Percentiles rank a stretch among this genome's conserved stretches.
Conservation (phyloP, 208 protist genomes). For the Leishmania gerbilli region DNA sequence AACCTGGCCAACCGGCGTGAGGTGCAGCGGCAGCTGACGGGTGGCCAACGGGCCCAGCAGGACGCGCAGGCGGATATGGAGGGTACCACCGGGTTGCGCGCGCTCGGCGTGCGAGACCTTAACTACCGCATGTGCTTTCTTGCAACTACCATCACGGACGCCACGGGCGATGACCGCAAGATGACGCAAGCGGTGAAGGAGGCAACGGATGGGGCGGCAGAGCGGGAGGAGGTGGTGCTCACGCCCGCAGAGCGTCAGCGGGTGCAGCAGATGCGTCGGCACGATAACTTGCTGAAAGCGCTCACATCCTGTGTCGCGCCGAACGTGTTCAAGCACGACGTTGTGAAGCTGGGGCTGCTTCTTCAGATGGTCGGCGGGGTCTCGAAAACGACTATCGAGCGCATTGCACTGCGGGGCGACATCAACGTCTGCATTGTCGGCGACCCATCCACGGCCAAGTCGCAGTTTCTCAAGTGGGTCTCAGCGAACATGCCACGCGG, state of each 20-base stretch:
- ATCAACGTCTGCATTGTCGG: slow-evolving; percentile 99
- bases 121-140: slow-evolving; percentile 98
- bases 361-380: slow-evolving; percentile 99
- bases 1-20: slow-evolving; percentile 77
- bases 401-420: slow-evolving; percentile 96
- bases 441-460: slow-evolving; percentile 99
- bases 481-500: slow-evolving; percentile 92
- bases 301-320: slow-evolving; percentile 93
- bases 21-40: slow-evolving; percentile 86
- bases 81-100: slow-evolving; percentile 95
- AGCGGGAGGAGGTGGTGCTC: slow-evolving; percentile 43
- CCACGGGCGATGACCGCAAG: slow-evolving; percentile 78
- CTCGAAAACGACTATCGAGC: slow-evolving; percentile 96
- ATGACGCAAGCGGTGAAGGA: slow-evolving; percentile 88
- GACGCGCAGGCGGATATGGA: slow-evolving; percentile 89
- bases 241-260: slow-evolving; percentile 76
- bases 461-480: slow-evolving; percentile 99
- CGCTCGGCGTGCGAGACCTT: slow-evolving; percentile 97
- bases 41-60: slow-evolving; percentile 76
- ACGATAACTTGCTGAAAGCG: slow-evolving; percentile 84
- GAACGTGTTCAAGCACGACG: slow-evolving; percentile 97
- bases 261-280: slow-evolving; percentile 81
- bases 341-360: slow-evolving; percentile 98
- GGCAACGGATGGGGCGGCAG: slow-evolving; percentile 40
- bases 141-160: slow-evolving; percentile 92